A percentile compares a stretch with the other conserved stretches of the same genome.
phyloP scores from a whole-genome alignment of 1,139 yeast genomes.

The Barnettozyma hawaiiensis region DNA sequence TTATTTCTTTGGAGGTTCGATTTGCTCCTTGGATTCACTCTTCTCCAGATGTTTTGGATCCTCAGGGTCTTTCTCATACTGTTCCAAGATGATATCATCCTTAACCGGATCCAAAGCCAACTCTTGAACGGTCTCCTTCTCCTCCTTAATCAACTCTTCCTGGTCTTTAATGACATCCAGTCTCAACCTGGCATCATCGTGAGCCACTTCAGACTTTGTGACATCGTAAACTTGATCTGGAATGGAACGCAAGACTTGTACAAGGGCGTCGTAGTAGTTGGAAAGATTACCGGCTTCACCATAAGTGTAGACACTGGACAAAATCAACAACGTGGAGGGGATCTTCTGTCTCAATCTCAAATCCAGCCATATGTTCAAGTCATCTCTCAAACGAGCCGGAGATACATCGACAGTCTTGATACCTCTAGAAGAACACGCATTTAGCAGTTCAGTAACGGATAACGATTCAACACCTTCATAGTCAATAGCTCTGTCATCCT shows the following conservation, averaged over 20 bases:
- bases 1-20: conserved; percentile 9
- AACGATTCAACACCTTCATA: conserved; percentile 88
- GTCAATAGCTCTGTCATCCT: conserved; percentile 88
- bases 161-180: conserved; percentile 91
- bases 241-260: conserved; percentile 81
- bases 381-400: conserved; percentile 79
- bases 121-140: conserved; percentile 66
- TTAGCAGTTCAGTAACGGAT: conserved; percentile 76
- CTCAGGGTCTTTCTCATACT: conserved; percentile 41
- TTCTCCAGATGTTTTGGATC: background rate
- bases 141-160: conserved; percentile 89
- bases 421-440: conserved; percentile 92
- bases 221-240: conserved; percentile 96
- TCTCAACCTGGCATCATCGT: conserved; percentile 61
- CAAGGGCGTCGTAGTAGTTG: conserved; percentile 71
- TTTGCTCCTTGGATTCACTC: background rate
- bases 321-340: conserved; percentile 82
- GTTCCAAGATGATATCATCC: conserved; percentile 78
- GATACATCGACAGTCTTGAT: conserved; percentile 78
- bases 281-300: conserved; percentile 61
- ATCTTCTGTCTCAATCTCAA: conserved; percentile 83
- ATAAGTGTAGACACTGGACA: conserved; percentile 85
- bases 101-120: conserved; percentile 45
- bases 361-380: conserved; percentile 83
- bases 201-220: conserved; percentile 84